Evolutionary conservation across 352 stramenopile species (phyloP), one percentile per base, ranked within the genome.

Genomic region (Phytophthora pisi): DNA sequence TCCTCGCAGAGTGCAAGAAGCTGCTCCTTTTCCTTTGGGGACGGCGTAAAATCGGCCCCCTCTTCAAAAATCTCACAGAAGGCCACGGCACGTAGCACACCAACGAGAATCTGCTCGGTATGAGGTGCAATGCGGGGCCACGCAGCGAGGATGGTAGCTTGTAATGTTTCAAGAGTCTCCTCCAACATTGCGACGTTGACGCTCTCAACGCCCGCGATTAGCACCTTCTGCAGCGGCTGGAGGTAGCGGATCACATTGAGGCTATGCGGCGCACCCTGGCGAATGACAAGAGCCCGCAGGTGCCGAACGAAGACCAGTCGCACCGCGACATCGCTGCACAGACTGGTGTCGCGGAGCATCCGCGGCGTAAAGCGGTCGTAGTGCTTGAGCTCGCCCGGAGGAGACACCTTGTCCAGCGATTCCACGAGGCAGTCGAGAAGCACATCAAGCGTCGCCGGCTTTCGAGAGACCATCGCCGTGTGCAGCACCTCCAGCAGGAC

Each of bases 61-160:
- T 72, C 73, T n/a, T 88, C 68, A n/a, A 92, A 82, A 13, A 86
- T 51, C 31, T 89, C 84, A 53, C 84, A 92, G 38, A 86, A 78
- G 4, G 84, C 77, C 4, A 92, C 84, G 26, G 73, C 82, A 58
- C 87, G 87, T 53, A 96, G 65, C 20, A 95, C 75, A 11, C 73
- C 83, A 28, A 94, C 77, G 13, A 92, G 64, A 60, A 96, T 84
- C 26, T 82, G 36, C 51, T 94, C 86, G 0, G 67, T 75, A 53
- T 96, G 88, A n/a, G 64, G 30, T n/a, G 73, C 68, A 45, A 95
- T 86, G 13, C 88, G 88, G 10, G 84, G 77, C 86, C 86, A 96
- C 0, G 83, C 84, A 53, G 71, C 64, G 8, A 88, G 16, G 5
- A 96, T 58, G 5, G 82, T 84, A 31, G 68, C 45, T 1, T 76